Evolutionary conservation across 2,329 filamentous ascomycete genomes (phyloP).

Genomic region (Neopestalotiopsis sp.): DNA sequence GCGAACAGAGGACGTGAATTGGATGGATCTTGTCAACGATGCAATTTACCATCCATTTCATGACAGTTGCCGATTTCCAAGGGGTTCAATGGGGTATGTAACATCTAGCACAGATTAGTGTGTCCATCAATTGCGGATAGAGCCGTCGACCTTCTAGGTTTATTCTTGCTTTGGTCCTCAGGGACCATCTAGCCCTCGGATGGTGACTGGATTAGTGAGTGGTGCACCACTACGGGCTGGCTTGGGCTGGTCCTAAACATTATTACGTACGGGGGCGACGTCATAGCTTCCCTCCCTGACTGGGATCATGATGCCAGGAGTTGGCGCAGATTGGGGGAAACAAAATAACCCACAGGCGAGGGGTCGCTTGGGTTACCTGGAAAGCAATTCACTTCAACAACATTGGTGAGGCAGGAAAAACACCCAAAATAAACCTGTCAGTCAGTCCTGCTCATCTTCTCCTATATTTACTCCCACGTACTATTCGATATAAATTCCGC

Average conservation of each 20-base stretch:
- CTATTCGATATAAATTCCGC: not conserved
- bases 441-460: not conserved
- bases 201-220: not conserved
- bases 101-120: not conserved
- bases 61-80: not conserved
- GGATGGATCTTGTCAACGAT: not conserved
- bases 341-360: not conserved
- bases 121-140: not conserved
- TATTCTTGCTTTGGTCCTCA: not conserved
- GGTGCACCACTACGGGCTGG: not conserved
- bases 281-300: constrained; percentile 4
- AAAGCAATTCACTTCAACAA: not conserved
- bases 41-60: not conserved
- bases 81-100: not conserved
- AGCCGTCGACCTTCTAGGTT: not conserved
- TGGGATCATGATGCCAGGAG: not conserved
- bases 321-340: not conserved
- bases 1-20: not conserved
- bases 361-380: not conserved
- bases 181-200: not conserved
- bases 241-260: not conserved
- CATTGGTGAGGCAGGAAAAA: not conserved
- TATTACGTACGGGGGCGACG: constrained; percentile 1
- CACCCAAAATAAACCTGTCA: not conserved
- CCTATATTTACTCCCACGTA: not conserved